Evolutionary conservation across 164 flowering plant genomes (phyloP).

Genomic region (Cinnamomum chago): DNA sequence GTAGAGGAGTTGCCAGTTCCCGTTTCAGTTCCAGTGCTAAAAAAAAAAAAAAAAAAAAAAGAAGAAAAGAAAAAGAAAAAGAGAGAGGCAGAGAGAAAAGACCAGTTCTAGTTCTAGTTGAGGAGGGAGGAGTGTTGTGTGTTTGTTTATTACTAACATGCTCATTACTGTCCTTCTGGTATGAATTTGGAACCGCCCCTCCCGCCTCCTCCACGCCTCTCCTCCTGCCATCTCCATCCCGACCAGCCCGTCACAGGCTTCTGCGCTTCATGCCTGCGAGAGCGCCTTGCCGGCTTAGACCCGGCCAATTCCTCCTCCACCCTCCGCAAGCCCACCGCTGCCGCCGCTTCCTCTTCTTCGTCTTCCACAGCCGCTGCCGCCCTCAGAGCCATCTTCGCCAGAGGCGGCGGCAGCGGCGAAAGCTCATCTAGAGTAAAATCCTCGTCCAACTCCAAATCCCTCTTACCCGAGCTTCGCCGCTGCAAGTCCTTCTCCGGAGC

Average conservation of each 20-base stretch:
- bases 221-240: conserved; percentile 67
- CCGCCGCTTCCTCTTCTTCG: conserved; percentile 3
- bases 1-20: too few relatives aligned
- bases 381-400: conserved; percentile 15
- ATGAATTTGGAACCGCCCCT: conserved; percentile 28
- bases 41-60: too few relatives aligned
- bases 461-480: conserved; percentile 68
- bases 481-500: conserved; percentile 69
- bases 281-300: conserved; percentile 68
- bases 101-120: too few relatives aligned
- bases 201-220: conserved; percentile 27
- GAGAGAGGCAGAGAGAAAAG: too few relatives aligned
- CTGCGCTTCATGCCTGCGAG: conserved; percentile 83
- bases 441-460: conserved; percentile 3
- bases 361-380: conserved; percentile 12
- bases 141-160: conserved; percentile 9
- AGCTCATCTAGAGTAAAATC: conserved; percentile 13
- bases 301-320: conserved; percentile 2
- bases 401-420: not conserved
- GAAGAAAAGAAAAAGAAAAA: rapidly evolving
- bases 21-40: too few relatives aligned
- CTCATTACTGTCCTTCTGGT: conserved; percentile 11
- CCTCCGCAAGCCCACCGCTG: conserved; percentile 10
- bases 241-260: conserved; percentile 64
- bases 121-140: too few relatives aligned